A percentile compares a stretch with the other conserved stretches of the same genome.
Evolutionary conservation across 192 early-diverging fungal genomes (phyloP).

Genomic region (Coemansia sp.): DNA sequence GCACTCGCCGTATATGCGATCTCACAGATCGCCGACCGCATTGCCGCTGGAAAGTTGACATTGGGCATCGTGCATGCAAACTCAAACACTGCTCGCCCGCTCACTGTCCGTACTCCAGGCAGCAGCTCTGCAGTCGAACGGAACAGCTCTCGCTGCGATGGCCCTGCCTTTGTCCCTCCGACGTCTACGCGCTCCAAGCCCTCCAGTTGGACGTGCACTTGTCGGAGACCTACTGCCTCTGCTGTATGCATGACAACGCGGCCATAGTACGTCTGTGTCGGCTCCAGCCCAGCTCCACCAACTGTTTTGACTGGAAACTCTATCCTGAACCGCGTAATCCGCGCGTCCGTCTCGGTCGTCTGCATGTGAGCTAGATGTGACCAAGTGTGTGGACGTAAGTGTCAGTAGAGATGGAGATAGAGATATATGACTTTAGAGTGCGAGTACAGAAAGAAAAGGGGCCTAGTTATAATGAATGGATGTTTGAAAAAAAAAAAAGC

Average conservation of each 20-base stretch:
- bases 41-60: constrained; percentile 47
- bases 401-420: neutral
- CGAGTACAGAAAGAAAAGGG: neutral
- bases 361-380: constrained; percentile 3
- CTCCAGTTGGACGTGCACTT: constrained; percentile 47
- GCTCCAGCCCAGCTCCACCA: constrained; percentile 37
- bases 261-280: constrained; percentile 46
- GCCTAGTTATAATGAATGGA: neutral
- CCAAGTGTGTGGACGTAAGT: neutral
- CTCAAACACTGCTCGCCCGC: constrained; percentile 20
- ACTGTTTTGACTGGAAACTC: constrained; percentile 35
- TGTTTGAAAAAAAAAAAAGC: neutral
- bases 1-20: constrained; percentile 37
- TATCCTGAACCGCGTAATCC: constrained; percentile 37
- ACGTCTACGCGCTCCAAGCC: constrained; percentile 53
- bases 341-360: constrained; percentile 25
- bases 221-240: constrained; percentile 33
- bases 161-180: constrained; percentile 21
- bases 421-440: neutral
- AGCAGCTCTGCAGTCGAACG: constrained; percentile 34
- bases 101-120: constrained; percentile 17
- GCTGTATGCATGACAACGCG: constrained; percentile 29
- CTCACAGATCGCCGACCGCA: constrained; percentile 52
- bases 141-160: constrained; percentile 36
- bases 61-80: constrained; percentile 53